Evolutionary conservation across 2,329 filamentous ascomycete species (phyloP), one percentile per base, ranked within the genome.

Genomic region (Magnaporthales sp.): DNA sequence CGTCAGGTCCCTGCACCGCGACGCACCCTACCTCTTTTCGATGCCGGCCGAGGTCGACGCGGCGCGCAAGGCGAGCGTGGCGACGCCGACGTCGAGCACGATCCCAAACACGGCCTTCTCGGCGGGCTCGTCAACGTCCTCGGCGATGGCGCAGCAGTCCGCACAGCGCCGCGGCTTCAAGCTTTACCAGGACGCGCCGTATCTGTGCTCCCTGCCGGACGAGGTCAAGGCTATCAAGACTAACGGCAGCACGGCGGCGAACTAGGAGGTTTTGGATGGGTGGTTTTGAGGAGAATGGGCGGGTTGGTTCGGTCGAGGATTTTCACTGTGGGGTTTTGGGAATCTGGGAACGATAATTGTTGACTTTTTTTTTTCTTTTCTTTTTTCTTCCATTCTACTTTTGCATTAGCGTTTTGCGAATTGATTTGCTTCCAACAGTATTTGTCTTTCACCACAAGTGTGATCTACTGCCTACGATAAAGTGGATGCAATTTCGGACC

Each of bases 21-120:
- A 63, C 31, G 62, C 62, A 13, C 62, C 62, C 62, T 63, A 38
- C 31, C 62, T 63, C 31, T 63, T 63, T 31, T 63, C 62, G 4
- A 32, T 63, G 22, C 62, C 62, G 62, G 31, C 62, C 5, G 62
- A 63, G 54, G 54, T 58, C 7, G 54, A 58, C 22, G 54, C 54
- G 54, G 54, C 54, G 5, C 54, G 54, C 22, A 24, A 27, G 8
- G 8, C 54, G 8, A 58, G 54, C 54, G 54, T 58, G 7, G 54
- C 54, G 3, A 58, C 54, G 2, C 54, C 54, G 6, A 58, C 54
- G 10, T 19, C 54, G 6, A 27, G 54, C 54, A 58, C 54, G 2
- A 58, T 58, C 22, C 54, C 54, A 7, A 58, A 15, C 54, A 58
- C 54, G 9, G 6, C 54, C 22, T 24, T 11, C 22, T 58, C 22